Percentiles rank a stretch among this genome's conserved stretches.
These are phyloP conservation scores for Margaritispora aquatica DNA, from an alignment of 495 filamentous ascomycete genomes.

Conservation along the genomic window DNA sequence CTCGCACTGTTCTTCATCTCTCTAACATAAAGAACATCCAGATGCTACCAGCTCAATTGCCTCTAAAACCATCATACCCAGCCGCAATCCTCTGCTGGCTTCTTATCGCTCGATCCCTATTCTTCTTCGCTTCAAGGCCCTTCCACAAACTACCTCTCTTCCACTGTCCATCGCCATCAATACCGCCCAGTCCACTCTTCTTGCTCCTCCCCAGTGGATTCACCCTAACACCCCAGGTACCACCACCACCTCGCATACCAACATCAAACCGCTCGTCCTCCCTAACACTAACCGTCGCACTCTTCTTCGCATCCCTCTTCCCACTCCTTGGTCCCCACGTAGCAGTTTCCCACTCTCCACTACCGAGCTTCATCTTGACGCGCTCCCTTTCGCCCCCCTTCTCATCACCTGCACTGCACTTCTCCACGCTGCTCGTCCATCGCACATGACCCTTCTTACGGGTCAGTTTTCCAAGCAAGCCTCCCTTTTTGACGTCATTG, in stretches of 20 bases:
- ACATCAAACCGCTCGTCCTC: neutral
- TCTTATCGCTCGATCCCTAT: neutral
- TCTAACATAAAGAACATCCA: neutral
- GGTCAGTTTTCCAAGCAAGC: neutral
- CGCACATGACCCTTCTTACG: conserved; percentile 9
- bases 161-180: neutral
- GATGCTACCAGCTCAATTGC: neutral
- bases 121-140: neutral
- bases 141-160: neutral
- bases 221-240: neutral
- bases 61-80: conserved; percentile 1
- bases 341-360: neutral
- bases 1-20: no score
- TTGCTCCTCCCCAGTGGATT: neutral
- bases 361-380: conserved; percentile 7
- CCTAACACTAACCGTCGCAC: neutral
- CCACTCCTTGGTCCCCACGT: neutral
- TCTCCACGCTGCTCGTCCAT: conserved; percentile 5
- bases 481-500: neutral
- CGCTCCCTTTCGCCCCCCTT: conserved; percentile 12
- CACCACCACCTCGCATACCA: neutral
- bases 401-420: neutral
- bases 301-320: neutral
- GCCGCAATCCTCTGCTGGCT: neutral
- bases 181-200: neutral